phyloP scores from a whole-genome alignment of 2,329 filamentous ascomycete genomes.

The Colletotrichum liriopes region DNA sequence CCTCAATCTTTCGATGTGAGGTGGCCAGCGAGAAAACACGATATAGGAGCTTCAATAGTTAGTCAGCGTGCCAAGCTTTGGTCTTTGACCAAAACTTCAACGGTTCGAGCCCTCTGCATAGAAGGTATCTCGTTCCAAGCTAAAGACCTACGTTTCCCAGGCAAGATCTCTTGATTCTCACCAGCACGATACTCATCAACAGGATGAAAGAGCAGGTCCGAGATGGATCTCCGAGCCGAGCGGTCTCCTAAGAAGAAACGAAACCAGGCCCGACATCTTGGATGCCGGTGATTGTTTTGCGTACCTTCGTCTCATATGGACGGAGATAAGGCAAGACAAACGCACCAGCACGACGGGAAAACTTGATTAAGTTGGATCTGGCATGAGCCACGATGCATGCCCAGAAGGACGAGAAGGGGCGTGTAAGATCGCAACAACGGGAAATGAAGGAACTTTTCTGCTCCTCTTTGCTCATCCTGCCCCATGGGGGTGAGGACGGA shows the following conservation, averaged over 20 bases:
- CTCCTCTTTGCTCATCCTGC: neutral
- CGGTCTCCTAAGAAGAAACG: constrained; percentile 15
- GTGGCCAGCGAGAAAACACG: neutral
- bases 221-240: constrained; percentile 32
- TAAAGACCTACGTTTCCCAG: neutral
- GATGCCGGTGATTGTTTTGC: neutral
- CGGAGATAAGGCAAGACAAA: constrained; percentile 5
- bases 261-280: constrained; percentile 7
- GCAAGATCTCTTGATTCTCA: neutral
- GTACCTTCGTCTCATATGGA: constrained; percentile 25
- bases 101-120: neutral
- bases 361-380: constrained; percentile 39
- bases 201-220: constrained; percentile 7
- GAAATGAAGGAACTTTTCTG: neutral
- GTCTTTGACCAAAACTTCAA: neutral
- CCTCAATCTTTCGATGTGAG: too few species aligned
- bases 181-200: neutral
- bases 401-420: constrained; percentile 11
- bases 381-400: constrained; percentile 31
- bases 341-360: constrained; percentile 26
- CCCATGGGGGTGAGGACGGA: neutral
- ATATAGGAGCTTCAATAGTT: neutral
- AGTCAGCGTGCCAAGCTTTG: neutral
- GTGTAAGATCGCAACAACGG: constrained; percentile 16
- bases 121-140: neutral